Conservation (phyloP, 2,329 filamentous ascomycete genomes). For the Hypoxylon sp. region DNA sequence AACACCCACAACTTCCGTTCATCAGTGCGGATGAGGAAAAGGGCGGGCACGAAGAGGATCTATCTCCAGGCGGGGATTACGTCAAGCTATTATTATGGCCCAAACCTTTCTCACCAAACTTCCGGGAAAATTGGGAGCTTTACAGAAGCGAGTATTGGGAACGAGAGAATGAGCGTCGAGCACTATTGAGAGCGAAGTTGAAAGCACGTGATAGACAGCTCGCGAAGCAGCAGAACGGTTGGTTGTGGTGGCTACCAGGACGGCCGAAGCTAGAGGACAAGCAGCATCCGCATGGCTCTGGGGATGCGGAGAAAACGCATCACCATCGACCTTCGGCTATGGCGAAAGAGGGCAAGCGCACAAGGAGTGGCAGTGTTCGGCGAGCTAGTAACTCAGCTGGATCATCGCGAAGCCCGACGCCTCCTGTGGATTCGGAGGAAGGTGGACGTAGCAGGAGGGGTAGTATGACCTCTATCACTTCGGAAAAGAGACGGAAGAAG, state of each 20-base stretch:
- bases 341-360: constrained; percentile 64
- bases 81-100: constrained; percentile 91
- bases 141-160: constrained; percentile 98
- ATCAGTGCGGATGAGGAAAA: constrained; percentile 69
- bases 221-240: constrained; percentile 77
- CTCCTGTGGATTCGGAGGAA: constrained; percentile 63
- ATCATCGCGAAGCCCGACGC: constrained; percentile 66
- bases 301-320: constrained; percentile 56
- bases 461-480: constrained; percentile 64
- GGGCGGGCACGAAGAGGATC: constrained; percentile 86
- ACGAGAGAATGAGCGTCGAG: constrained; percentile 90
- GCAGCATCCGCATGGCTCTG: constrained; percentile 41
- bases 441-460: constrained; percentile 59
- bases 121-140: constrained; percentile 96
- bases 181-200: constrained; percentile 78
- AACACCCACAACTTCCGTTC: constrained; percentile 59
- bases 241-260: constrained; percentile 91
- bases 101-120: constrained; percentile 94
- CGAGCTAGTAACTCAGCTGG: constrained; percentile 66
- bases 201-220: constrained; percentile 77
- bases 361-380: constrained; percentile 67
- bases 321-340: constrained; percentile 61
- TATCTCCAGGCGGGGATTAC: constrained; percentile 90
- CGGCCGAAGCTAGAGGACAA: constrained; percentile 60
- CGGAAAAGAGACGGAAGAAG: constrained; percentile 69